These are phyloP conservation scores for Boletus huronensis DNA, from an alignment of 768 basidiomycete genomes.

Conservation along the genomic window DNA sequence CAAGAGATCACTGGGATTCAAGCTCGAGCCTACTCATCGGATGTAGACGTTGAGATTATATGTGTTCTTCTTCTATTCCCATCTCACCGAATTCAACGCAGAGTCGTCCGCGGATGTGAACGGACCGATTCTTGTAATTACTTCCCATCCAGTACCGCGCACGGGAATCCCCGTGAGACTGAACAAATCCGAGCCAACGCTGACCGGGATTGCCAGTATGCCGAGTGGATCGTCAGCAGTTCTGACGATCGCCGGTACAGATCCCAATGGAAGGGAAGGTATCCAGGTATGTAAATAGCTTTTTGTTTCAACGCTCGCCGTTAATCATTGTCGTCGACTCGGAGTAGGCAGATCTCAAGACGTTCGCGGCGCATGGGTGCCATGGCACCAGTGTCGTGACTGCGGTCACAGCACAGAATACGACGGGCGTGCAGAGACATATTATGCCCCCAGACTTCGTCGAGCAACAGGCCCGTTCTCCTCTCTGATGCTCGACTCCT, in stretches of 20 bases:
- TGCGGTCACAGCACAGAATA: slow-evolving; percentile 1
- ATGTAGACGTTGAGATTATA: too few species aligned
- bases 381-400: slow-evolving; percentile 7
- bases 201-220: background rate
- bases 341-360: slow-evolving; percentile 3
- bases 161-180: background rate
- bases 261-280: background rate
- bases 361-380: slow-evolving; percentile 2
- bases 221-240: background rate
- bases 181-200: background rate
- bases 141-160: too few species aligned
- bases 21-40: too few species aligned
- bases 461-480: background rate
- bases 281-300: background rate
- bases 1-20: background rate
- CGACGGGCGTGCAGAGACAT: background rate
- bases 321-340: too few species aligned
- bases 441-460: background rate
- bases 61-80: too few species aligned
- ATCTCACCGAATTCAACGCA: background rate
- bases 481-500: background rate
- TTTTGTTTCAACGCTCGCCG: background rate
- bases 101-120: background rate
- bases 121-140: background rate
- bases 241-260: background rate